These are phyloP conservation scores for Arthrobotrys iridis DNA, from an alignment of 2,329 filamentous ascomycete species.

Conservation along the genomic window DNA sequence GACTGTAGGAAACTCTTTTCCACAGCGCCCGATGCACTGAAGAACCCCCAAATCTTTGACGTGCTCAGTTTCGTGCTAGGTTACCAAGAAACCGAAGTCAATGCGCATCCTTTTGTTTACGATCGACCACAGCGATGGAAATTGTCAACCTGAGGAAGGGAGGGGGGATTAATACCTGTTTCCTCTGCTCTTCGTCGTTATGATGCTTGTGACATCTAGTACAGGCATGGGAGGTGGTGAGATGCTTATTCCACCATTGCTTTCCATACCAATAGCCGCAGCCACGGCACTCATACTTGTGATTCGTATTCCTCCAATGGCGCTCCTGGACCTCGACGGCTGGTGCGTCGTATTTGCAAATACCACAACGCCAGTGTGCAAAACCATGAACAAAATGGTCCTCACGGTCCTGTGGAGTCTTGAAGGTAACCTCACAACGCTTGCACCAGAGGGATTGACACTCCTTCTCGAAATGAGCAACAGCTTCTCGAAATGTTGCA, in stretches of 20 bases:
- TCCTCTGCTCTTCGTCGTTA: conserved; percentile 1
- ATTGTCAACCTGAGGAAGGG: background rate
- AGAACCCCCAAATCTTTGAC: background rate
- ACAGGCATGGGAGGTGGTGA: conserved; percentile 17
- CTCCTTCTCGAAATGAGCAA: conserved; percentile 3
- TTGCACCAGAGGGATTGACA: conserved; percentile 32
- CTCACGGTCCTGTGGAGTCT: conserved; percentile 12
- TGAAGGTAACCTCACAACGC: conserved; percentile 33
- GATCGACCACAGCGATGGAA: too few relatives aligned
- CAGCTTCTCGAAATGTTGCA: background rate
- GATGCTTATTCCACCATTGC: conserved; percentile 28
- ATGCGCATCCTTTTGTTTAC: background rate
- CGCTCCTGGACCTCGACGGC: conserved; percentile 20
- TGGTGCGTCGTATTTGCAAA: conserved; percentile 29
- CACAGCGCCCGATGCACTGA: conserved; percentile 34
- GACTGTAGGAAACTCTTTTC: conserved; percentile 14
- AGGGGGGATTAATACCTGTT: conserved; percentile 2
- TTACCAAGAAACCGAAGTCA: background rate
- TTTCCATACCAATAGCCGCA: conserved; percentile 32
- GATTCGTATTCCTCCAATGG: conserved; percentile 34
- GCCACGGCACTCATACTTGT: conserved; percentile 30
- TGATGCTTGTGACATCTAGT: conserved; percentile 23
- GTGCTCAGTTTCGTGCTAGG: conserved; percentile 31
- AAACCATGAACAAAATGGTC: conserved; percentile 32
- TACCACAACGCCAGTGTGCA: conserved; percentile 36